Evolutionary conservation across 192 early-diverging fungal genomes (phyloP), one percentile per base, ranked within the genome.

Genomic region (Endogone sp.): DNA sequence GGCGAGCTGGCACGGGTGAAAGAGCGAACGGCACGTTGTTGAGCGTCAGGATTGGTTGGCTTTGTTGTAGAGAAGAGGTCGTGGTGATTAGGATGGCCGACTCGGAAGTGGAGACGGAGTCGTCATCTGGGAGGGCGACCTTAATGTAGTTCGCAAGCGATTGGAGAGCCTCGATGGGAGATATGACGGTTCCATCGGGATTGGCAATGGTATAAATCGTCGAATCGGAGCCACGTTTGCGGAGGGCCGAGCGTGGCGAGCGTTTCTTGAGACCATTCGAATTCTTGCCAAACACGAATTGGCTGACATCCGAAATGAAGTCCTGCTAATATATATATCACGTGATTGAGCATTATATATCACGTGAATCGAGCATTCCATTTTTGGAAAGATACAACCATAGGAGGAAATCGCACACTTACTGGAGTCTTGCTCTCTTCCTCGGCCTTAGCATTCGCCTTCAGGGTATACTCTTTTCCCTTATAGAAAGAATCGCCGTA

Each of bases 401-500:
- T n/a, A n/a, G n/a, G n/a, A n/a, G n/a, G n/a, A 49, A 49, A 49
- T 49, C 37, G 9, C 6, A 49, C 37, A 49, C 37, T 49, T 16
- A 49, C 37, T 16, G 16, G 6, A 16, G 16, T 16, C 9, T 16
- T 67, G 9, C 59, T 58, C 55, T 67, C 27, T n/a, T 59, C 29
- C 65, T 67, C 55, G 56, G 55, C 65, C 2, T 8, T 31, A 28
- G 56, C 23, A 27, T 55, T 58, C 22, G 65, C 65, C 22, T 56
- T 56, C 6, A 67, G n/a, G 32, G 65, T 58, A 20, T 67, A 58
- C 20, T 26, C 30, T 21, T 67, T 67, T 28, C 65, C 65, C 55
- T 58, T 67, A 60, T 69, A 69, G 66, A 97, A 94, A 4, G 91
- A 88, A 57, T 89, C 81, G 49, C 90, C 88, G 68, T 86, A 91